phyloP scores from a whole-genome alignment of 441 rosid genomes.

The Erodium moschatum region DNA sequence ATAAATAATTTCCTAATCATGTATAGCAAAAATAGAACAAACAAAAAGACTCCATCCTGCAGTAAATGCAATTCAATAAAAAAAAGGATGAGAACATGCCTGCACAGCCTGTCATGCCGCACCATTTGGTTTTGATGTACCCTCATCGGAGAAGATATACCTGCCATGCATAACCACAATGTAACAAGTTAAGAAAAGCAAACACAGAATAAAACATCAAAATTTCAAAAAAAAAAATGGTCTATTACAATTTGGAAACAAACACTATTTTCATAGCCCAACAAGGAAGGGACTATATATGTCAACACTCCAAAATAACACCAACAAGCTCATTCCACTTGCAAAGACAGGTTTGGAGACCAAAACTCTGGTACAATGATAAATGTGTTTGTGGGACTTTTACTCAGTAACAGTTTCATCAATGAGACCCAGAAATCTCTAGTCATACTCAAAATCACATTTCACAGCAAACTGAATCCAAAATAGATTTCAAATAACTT shows the following conservation, averaged over 20 bases:
- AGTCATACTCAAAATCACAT: too few species aligned
- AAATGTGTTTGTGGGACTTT: not conserved
- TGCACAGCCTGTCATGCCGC: constrained; percentile 53
- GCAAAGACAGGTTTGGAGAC: not conserved
- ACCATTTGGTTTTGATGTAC: constrained; percentile 49
- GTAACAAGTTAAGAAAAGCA: constrained; percentile 17
- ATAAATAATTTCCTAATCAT: not conserved
- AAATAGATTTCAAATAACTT: too few species aligned
- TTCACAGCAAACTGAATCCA: too few species aligned
- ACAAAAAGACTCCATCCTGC: too few species aligned
- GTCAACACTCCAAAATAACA: not conserved
- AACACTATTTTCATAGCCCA: not conserved
- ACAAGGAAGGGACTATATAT: too few species aligned
- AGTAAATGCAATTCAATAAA: constrained; percentile 7
- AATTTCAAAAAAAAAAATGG: not conserved
- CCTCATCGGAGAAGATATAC: constrained; percentile 85
- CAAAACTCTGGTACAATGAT: not conserved
- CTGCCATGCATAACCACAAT: constrained; percentile 33
- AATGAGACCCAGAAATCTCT: too few species aligned
- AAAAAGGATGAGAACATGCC: constrained; percentile 43
- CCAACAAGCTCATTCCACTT: not conserved
- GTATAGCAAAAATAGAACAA: not conserved
- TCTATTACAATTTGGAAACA: not conserved
- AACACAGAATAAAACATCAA: not conserved
- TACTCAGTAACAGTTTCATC: not conserved